Evolutionary conservation across 331 rosid genomes (phyloP), one percentile per base, ranked within the genome.

Genomic region (Saraca asoca): DNA sequence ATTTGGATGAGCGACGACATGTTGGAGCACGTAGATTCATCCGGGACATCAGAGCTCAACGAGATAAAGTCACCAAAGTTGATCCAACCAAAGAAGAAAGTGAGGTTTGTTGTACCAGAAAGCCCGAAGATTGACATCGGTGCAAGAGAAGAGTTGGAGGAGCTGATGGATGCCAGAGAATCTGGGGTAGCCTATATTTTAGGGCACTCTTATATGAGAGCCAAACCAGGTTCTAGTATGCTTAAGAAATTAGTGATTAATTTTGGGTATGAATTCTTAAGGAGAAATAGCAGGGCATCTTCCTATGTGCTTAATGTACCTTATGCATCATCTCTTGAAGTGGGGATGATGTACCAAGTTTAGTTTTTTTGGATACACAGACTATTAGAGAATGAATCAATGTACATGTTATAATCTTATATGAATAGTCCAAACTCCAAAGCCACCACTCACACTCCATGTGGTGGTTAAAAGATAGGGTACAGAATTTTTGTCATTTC

Each of bases 311-410:
- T 55, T 69, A 49, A 76, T 63, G 76, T 37, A 37, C 76, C 80
- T 70, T 68, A 69, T 56, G 76, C 80, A 38, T 76, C 76, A 6
- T 63, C 76, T 56, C 48, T 76, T 34, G 76, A 76, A 17, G 80
- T 76, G 33, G 76, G 76, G 63, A 76, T 76, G 80, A 41, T 69
- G 76, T 76, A 70, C 51, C 68, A 63, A n/a, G 76, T 71, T 20
- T 53, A 45, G 38, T 39, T 24, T 24, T 24, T 60, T 74, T 66
- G 7, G 68, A 49, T 29, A 39, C 51, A 29, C n/a, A 49, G 49
- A 24, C 57, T 17, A 34, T 9, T 7, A 48, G 18, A 19, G 51
- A 17, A 58, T 58, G 31, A 24, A 1, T 1, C 31, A 37, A 39
- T 68, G 79, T 68, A 68, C 38, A 75, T 69, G 42, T 69, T 58